phyloP scores from a whole-genome alignment of 805 yeast genomes.

The Saturnispora diversa region DNA sequence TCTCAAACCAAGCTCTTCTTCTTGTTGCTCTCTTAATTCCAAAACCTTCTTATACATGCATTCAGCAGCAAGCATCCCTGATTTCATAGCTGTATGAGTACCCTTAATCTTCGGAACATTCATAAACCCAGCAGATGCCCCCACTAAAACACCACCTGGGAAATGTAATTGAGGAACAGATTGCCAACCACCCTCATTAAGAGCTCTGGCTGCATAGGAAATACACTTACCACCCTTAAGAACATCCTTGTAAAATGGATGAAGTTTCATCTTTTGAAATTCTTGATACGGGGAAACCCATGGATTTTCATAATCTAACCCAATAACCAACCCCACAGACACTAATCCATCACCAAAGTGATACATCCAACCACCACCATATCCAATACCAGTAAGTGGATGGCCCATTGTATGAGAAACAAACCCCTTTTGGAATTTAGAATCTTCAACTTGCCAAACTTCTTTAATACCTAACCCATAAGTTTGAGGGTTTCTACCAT shows the following conservation, averaged over 20 bases:
- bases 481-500: conserved; percentile 65
- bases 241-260: conserved; percentile 70
- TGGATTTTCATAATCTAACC: conserved; percentile 91
- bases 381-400: conserved; percentile 65
- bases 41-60: conserved; percentile 47
- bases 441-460: conserved; percentile 90
- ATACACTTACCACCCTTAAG: conserved; percentile 87
- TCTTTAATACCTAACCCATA: conserved; percentile 95
- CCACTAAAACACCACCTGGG: conserved; percentile 95
- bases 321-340: conserved; percentile 88
- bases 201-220: conserved; percentile 91
- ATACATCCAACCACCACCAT: conserved; percentile 97
- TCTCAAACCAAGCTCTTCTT: conserved; percentile 31
- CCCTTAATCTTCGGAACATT: conserved; percentile 98
- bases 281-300: conserved; percentile 94
- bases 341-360: conserved; percentile 94
- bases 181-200: conserved; percentile 96
- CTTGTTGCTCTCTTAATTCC: conserved; percentile 36
- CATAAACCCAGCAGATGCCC: conserved; percentile 94
- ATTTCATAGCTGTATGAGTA: conserved; percentile 93
- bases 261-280: conserved; percentile 89
- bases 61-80: conserved; percentile 95
- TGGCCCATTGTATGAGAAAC: conserved; percentile 86
- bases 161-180: conserved; percentile 83
- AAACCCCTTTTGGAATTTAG: conserved; percentile 69